These are phyloP conservation scores for Hanseniaspora hatyaiensis DNA, from an alignment of 805 yeast genomes.

Conservation along the genomic window DNA sequence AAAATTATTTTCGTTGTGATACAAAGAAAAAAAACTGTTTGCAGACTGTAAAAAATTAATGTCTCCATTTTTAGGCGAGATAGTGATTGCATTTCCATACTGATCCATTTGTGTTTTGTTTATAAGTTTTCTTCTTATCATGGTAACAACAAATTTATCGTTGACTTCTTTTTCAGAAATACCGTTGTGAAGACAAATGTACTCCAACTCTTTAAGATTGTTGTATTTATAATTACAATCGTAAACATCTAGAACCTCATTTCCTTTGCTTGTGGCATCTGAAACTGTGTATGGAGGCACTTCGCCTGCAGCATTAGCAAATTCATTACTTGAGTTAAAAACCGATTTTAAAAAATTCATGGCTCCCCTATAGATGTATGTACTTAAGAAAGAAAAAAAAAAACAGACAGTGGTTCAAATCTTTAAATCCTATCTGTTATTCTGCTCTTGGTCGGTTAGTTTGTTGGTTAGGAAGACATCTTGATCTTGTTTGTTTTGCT, in stretches of 20 bases:
- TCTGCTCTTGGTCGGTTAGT: no score
- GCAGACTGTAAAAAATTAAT: constrained; percentile 9
- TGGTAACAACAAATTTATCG: constrained; percentile 4
- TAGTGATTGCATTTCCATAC: constrained; percentile 2
- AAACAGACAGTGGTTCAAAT: background rate
- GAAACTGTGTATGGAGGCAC: constrained; percentile 9
- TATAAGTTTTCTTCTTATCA: constrained; percentile 8
- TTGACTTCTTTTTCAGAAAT: constrained; percentile 8
- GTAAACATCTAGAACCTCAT: background rate
- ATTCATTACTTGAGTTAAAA: constrained; percentile 12
- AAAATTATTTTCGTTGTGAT: constrained; percentile 10
- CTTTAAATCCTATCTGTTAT: no score
- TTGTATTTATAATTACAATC: constrained; percentile 11
- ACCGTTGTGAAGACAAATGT: constrained; percentile 13
- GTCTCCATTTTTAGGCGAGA: background rate
- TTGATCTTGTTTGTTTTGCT: no score
- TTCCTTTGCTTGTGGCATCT: constrained; percentile 5
- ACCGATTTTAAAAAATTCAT: constrained; percentile 15
- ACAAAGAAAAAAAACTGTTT: constrained; percentile 7
- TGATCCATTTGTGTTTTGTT: constrained; percentile 12
- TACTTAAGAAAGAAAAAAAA: no score
- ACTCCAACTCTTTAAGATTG: constrained; percentile 13
- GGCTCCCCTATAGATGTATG: background rate
- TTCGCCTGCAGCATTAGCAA: constrained; percentile 14
- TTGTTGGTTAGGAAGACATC: no score